These are phyloP conservation scores for Austroboletus olivaceoglutinosus DNA, from an alignment of 1,284 basidiomycete species.

Conservation along the genomic window DNA sequence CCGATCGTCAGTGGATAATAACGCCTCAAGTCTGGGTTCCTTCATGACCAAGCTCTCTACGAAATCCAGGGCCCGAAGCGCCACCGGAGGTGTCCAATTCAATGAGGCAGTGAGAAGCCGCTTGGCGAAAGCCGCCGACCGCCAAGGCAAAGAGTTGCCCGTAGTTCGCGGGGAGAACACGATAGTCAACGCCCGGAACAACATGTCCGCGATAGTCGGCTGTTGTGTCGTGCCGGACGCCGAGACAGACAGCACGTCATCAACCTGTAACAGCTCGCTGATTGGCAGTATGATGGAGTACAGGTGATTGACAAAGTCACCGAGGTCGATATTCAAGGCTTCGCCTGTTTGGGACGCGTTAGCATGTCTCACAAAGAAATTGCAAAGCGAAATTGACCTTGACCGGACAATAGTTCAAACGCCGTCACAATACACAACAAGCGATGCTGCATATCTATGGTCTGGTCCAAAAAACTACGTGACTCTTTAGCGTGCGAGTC, in stretches of 20 bases:
- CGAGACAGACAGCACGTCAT: constrained; percentile 32
- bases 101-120: constrained; percentile 79
- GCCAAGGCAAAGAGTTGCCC: constrained; percentile 66
- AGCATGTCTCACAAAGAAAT: constrained; percentile 9
- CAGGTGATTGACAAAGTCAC: constrained; percentile 81
- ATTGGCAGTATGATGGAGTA: constrained; percentile 70
- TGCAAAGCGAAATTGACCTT: constrained; percentile 57
- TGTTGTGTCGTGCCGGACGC: constrained; percentile 30
- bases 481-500: constrained; percentile 41
- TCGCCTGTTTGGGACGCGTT: constrained; percentile 58
- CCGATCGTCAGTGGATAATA: constrained; percentile 86
- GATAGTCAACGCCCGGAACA: constrained; percentile 83
- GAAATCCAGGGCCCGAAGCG: constrained; percentile 70
- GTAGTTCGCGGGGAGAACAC: constrained; percentile 70
- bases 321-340: constrained; percentile 92
- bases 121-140: constrained; percentile 89
- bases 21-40: constrained; percentile 78
- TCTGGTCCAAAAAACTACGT: constrained; percentile 19
- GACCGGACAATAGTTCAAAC: constrained; percentile 93
- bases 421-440: constrained; percentile 92
- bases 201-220: constrained; percentile 60
- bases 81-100: constrained; percentile 71
- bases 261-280: constrained; percentile 52
- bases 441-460: constrained; percentile 54
- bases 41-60: constrained; percentile 69